Evolutionary conservation across 805 yeast genomes (phyloP).

Genomic region (Torulaspora indica): DNA sequence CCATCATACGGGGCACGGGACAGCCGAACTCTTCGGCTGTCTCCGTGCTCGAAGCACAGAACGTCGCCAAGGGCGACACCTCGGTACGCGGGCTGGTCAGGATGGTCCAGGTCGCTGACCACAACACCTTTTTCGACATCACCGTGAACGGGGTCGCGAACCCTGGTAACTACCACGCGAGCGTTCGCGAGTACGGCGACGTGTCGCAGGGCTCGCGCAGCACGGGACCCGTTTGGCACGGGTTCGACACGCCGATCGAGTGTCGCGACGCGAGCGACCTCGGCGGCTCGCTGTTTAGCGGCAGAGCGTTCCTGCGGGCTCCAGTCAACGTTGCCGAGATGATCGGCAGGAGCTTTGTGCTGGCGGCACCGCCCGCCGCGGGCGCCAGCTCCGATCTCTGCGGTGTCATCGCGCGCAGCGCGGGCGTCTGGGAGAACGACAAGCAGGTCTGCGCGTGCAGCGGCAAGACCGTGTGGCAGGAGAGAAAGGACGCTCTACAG

Average conservation of each 20-base stretch:
- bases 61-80: constrained; percentile 35
- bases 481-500: constrained; percentile 66
- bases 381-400: constrained; percentile 37
- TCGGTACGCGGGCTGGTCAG: constrained; percentile 87
- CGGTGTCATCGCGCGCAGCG: constrained; percentile 93
- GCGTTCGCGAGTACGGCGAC: constrained; percentile 68
- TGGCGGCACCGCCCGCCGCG: constrained; percentile 25
- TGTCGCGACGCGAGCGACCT: constrained; percentile 37
- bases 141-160: constrained; percentile 65
- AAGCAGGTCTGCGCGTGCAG: constrained; percentile 91
- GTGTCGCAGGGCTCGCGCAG: constrained; percentile 66
- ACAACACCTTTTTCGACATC: constrained; percentile 63
- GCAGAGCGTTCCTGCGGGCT: constrained; percentile 45
- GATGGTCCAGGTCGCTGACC: constrained; percentile 59
- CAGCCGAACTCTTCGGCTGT: constrained; percentile 86
- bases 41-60: constrained; percentile 74
- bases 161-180: constrained; percentile 62
- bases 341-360: constrained; percentile 58
- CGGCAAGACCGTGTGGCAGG: constrained; percentile 96
- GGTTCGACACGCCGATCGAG: constrained; percentile 31
- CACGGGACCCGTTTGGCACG: constrained; percentile 51
- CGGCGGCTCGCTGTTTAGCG: constrained; percentile 35
- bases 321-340: constrained; percentile 50
- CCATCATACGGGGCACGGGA: constrained; percentile 90
- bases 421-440: constrained; percentile 96